Conservation (phyloP, 2,329 filamentous ascomycete species). For the Arthroderma uncinatum region DNA sequence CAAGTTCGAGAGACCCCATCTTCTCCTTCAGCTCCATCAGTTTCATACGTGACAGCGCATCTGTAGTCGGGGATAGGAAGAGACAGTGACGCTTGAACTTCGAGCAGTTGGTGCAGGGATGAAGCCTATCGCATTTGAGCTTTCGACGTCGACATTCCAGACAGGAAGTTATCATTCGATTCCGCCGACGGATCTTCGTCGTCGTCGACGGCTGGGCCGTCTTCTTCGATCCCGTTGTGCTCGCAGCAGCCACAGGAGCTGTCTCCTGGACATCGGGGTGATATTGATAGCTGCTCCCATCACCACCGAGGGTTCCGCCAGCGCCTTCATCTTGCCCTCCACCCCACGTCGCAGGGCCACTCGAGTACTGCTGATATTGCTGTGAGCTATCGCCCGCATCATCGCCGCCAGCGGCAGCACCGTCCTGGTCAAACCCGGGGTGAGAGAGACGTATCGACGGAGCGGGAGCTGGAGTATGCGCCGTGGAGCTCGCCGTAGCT, state of each 20-base stretch:
- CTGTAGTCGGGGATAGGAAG: constrained; percentile 57
- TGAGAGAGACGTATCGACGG: constrained; percentile 2
- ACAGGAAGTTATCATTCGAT: constrained; percentile 60
- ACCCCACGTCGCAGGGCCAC: background rate
- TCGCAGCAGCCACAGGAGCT: background rate
- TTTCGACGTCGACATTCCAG: constrained; percentile 62
- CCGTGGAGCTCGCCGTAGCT: background rate
- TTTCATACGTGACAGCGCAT: constrained; percentile 57
- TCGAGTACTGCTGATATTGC: background rate
- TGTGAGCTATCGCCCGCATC: background rate
- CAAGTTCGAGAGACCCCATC: constrained; percentile 59
- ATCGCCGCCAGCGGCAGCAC: background rate
- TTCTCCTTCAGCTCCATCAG: constrained; percentile 69
- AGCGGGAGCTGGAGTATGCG: background rate
- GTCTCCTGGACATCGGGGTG: background rate
- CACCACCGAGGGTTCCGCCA: background rate
- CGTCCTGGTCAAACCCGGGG: background rate
- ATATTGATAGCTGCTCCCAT: background rate
- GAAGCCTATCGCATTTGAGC: constrained; percentile 61
- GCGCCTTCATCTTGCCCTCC: background rate
- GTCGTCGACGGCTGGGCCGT: background rate
- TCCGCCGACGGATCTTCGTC: constrained; percentile 44
- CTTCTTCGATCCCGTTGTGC: background rate
- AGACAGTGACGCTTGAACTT: constrained; percentile 46
- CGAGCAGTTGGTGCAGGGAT: constrained; percentile 53